Base-by-base conservation (phyloP, 1,284 basidiomycete species). In the Trametes pubescens region DNA sequence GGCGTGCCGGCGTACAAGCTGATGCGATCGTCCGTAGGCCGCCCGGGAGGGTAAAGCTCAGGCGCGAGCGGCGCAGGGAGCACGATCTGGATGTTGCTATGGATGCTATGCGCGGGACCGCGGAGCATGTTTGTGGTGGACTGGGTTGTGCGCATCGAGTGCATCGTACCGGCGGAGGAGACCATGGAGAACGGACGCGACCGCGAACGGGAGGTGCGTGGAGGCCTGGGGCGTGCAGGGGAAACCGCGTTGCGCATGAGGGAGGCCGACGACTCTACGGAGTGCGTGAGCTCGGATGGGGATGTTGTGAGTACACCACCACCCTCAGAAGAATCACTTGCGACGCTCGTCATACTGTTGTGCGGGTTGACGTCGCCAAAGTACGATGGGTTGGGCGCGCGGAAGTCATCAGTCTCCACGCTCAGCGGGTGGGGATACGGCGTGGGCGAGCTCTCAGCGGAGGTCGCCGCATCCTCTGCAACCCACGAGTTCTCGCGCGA, bases 71-170 rank as follows among this genome's bases (percentile, higher is more conserved):
- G 86, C 0, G 82, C 74, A 4, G 86, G 87, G 85, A 89, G 75
- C 18, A 91, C 75, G 59, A 90, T 86, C 65, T 89, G 83, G 38
- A 90, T 74, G 62, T 80, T 81, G 72, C 79, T 86, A 65, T 84
- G 80, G 1, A 80, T 83, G 3, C 79, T 78, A 69, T 89, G 87
- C 34, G 87, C 87, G 1, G 80, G 71, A 13, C 84, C 86, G 26
- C 75, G 72, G 35, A 77, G 77, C 51, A 77, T 75, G 49, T 79
- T 66, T n/a, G n/a, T n/a, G 78, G 75, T 38, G 22, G 70, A 66
- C 18, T 70, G 73, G 6, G 69, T 66, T 35, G 70, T 73, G 21
- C 72, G 76, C 21, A 68, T 29, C 8, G 73, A 73, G 37, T 62
- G 75, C 18, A 75, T 76, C 46, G 80, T 80, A 8, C 29, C 29